Conservation (phyloP, 2,329 filamentous ascomycete species). For the Thielaviopsis punctulata region DNA sequence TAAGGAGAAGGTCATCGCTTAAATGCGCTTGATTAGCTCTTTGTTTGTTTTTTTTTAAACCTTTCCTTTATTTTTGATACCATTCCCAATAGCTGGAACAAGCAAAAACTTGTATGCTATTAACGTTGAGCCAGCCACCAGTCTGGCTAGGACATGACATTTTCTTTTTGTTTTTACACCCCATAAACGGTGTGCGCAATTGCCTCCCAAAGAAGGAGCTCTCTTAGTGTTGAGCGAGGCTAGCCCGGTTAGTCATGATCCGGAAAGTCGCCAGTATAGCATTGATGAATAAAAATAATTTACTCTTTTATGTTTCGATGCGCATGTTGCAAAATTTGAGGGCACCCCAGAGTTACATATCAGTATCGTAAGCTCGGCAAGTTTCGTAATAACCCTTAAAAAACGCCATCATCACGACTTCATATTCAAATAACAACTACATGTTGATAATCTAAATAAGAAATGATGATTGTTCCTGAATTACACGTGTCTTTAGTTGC, state of each 20-base stretch:
- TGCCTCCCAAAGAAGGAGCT: constrained; percentile 1
- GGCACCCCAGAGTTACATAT: too few species aligned
- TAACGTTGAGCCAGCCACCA: constrained; percentile 1
- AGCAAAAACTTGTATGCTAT: neutral
- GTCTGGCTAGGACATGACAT: neutral
- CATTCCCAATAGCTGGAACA: neutral
- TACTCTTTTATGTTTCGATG: neutral
- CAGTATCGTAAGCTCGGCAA: too few species aligned
- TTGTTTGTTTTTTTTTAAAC: neutral
- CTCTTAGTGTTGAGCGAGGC: neutral
- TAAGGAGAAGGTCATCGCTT: constrained; percentile 31
- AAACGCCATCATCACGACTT: too few species aligned
- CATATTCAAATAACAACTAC: too few species aligned
- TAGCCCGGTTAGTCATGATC: neutral
- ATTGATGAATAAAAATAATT: neutral
- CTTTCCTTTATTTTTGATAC: neutral
- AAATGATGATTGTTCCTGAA: too few species aligned
- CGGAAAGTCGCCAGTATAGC: neutral
- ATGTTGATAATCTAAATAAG: too few species aligned
- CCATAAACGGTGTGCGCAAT: neutral
- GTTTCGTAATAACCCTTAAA: too few species aligned
- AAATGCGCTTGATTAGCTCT: constrained; percentile 6
- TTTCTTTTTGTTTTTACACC: neutral
- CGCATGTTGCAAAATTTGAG: too few species aligned
- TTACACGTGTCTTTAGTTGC: too few species aligned